These are phyloP conservation scores for Colletotrichum trifolii DNA, from an alignment of 2,329 filamentous ascomycete genomes.

Conservation along the genomic window DNA sequence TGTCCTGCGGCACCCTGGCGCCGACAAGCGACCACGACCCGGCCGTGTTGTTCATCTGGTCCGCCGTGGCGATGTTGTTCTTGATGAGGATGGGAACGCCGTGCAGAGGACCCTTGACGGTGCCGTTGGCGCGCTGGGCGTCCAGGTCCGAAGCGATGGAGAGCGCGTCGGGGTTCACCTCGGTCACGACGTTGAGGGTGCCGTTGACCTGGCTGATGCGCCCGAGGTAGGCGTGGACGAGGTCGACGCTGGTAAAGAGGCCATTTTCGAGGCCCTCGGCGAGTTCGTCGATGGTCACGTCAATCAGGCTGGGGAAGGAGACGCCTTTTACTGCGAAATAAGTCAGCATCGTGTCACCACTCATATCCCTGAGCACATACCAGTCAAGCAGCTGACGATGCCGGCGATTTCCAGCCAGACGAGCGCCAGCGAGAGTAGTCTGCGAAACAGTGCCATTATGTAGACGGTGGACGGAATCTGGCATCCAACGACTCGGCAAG, in stretches of 20 bases:
- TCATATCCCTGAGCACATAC: slow-evolving; percentile 2
- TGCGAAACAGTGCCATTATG: slow-evolving; percentile 9
- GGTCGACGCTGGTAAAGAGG: slow-evolving; percentile 50
- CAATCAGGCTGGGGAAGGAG: slow-evolving; percentile 46
- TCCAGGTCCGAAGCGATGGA: slow-evolving; percentile 47
- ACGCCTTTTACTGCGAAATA: slow-evolving; percentile 11
- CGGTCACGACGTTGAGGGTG: slow-evolving; percentile 45
- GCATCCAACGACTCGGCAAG: no score
- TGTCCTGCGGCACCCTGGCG: slow-evolving; percentile 64
- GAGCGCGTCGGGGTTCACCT: slow-evolving; percentile 50
- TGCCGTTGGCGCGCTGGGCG: slow-evolving; percentile 42
- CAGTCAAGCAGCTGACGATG: slow-evolving; percentile 16
- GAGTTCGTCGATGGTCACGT: slow-evolving; percentile 49
- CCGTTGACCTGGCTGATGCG: slow-evolving; percentile 43
- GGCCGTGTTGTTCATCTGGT: slow-evolving; percentile 69
- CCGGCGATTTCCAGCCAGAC: slow-evolving; percentile 22
- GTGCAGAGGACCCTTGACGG: slow-evolving; percentile 60
- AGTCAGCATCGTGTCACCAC: neutral
- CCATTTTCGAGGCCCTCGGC: slow-evolving; percentile 43
- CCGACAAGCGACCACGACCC: slow-evolving; percentile 69
- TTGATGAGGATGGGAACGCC: slow-evolving; percentile 74
- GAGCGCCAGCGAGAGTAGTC: slow-evolving; percentile 1
- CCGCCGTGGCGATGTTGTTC: slow-evolving; percentile 71
- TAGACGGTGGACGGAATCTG: neutral
- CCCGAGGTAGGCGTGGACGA: slow-evolving; percentile 45